Evolutionary conservation across 2,329 filamentous ascomycete species (phyloP).

Genomic region (Cladosporium sp.): DNA sequence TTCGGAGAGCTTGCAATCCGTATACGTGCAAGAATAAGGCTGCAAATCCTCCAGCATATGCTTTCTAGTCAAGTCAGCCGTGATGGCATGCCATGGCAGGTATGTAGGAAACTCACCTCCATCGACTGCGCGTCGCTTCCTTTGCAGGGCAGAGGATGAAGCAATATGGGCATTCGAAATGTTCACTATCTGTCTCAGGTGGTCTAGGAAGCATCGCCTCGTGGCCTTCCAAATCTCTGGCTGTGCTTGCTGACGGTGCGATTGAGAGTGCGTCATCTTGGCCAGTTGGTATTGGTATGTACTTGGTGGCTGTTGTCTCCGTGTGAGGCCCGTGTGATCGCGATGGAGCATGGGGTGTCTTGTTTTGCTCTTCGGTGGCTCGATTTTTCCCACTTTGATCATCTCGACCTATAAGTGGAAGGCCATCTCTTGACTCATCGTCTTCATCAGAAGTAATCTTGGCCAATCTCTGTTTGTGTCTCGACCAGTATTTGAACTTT

Average conservation of each 20-base stretch:
- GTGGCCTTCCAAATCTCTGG: neutral
- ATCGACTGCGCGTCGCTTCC: neutral
- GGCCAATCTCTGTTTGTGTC: neutral
- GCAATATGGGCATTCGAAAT: slow-evolving; percentile 3
- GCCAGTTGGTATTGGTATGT: too few relatives aligned
- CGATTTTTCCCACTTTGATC: too few relatives aligned
- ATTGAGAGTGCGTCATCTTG: too few relatives aligned
- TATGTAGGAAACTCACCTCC: neutral
- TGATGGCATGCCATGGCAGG: neutral
- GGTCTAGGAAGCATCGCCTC: neutral
- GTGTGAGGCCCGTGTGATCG: too few relatives aligned
- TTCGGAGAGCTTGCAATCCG: neutral
- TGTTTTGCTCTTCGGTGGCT: too few relatives aligned
- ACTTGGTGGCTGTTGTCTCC: too few relatives aligned
- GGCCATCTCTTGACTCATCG: too few relatives aligned
- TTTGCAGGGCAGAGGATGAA: neutral
- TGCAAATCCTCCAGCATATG: slow-evolving; percentile 5
- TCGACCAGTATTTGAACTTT: slow-evolving; percentile 2
- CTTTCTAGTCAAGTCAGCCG: neutral
- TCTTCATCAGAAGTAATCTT: neutral
- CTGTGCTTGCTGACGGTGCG: neutral
- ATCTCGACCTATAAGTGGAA: too few relatives aligned
- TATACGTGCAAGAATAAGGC: slow-evolving; percentile 2
- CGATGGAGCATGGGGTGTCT: too few relatives aligned
- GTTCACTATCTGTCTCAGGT: neutral